Base-by-base conservation (phyloP, 2,329 filamentous ascomycete genomes). In the Bipolaris bicolor region DNA sequence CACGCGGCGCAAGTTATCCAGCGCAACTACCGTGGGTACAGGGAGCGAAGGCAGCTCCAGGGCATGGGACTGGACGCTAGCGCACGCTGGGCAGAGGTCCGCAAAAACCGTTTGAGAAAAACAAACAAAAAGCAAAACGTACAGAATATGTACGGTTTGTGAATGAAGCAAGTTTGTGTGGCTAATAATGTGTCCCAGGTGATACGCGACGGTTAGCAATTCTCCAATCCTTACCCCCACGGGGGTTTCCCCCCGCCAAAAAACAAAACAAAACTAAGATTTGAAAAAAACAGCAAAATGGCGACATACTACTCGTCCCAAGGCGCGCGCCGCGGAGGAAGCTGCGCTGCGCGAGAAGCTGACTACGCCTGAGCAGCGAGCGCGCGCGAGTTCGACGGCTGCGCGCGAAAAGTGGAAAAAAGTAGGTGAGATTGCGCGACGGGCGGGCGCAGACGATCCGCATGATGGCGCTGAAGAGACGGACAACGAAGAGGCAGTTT, bases 21-120 rank as follows among this genome's bases (percentile, higher is more conserved):
- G 79, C 86, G 88, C 64, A 89, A 88, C 24, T 96, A 92, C 72
- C 84, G 92, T 33, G 91, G 91, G 5, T 91, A 96, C 74, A 84
- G 90, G 52, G 83, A 86, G 47, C 84, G 91, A 41, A 80, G 91
- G 46, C 88, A 91, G 73, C 80, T 95, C 66, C 76, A 84, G 39
- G 91, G 91, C 0, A 80, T 89, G 63, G 84, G 84, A 1, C 73
- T 96, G 33, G 84, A 90, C 73, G 84, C 90, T n/a, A 85, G 82
- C 29, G 87, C 87, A 29, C 81, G 90, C 66, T 93, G 90, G 89
- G 79, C 86, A 10, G 86, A 90, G 68, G 88, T 90, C 52, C 78
- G 87, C 60, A 37, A 5, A 5, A 31, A 31, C 29, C 29, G 10
- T 31, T 31, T 31, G 29, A 31, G 26, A 29, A 11, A 29, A 29